A percentile compares a stretch with the other conserved stretches of the same genome.
These are phyloP conservation scores for Linnemannia exigua DNA, from an alignment of 192 early-diverging fungal species.

Conservation along the genomic window DNA sequence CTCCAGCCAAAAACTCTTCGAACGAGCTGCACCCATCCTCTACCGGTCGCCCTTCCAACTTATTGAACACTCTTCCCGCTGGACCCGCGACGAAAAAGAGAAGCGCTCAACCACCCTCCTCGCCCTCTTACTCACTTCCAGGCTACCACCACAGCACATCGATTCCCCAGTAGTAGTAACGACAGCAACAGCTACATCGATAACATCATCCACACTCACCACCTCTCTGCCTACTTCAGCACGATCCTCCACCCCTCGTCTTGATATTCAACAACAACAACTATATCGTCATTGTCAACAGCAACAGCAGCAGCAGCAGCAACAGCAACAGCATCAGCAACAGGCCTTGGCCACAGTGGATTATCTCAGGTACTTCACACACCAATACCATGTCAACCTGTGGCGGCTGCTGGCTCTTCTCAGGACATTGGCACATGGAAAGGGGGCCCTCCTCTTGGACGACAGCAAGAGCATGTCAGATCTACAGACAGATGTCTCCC, in stretches of 20 bases:
- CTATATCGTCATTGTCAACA: neutral
- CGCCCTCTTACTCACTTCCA: slow-evolving; percentile 36
- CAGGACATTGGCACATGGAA: neutral
- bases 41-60: slow-evolving; percentile 41
- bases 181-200: neutral
- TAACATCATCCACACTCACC: neutral
- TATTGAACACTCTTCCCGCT: slow-evolving; percentile 17
- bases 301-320: neutral
- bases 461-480: slow-evolving; percentile 25
- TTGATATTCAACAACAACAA: no score
- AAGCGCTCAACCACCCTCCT: slow-evolving; percentile 23
- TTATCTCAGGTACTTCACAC: slow-evolving; percentile 45
- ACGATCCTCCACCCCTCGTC: neutral
- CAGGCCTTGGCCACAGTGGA: slow-evolving; percentile 21
- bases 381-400: slow-evolving; percentile 36
- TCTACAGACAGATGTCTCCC: slow-evolving; percentile 25
- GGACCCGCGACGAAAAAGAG: slow-evolving; percentile 28
- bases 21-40: slow-evolving; percentile 39
- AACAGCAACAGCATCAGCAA: neutral
- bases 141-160: neutral
- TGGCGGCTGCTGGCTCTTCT: slow-evolving; percentile 26
- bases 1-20: slow-evolving; percentile 35
- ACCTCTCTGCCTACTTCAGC: no score
- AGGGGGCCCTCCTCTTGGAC: slow-evolving; percentile 7
- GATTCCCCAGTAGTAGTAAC: neutral